Conservation (phyloP, 2,329 filamentous ascomycete species). For the Ophiognomonia clavigignenti-juglandacearum region DNA sequence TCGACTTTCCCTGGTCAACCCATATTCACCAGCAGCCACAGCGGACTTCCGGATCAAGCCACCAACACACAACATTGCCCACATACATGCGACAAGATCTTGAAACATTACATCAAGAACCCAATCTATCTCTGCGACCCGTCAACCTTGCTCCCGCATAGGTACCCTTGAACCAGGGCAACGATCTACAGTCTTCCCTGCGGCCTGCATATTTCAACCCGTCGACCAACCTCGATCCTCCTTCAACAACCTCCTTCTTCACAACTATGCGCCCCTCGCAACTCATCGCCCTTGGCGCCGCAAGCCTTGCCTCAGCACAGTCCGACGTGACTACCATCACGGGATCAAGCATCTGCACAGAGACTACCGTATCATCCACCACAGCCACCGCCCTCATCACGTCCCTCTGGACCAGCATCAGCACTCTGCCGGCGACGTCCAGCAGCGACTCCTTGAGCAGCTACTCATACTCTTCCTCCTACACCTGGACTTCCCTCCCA, state of each 20-base stretch:
- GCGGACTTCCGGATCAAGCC: not conserved
- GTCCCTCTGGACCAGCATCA: too few species aligned
- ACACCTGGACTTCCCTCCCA: too few species aligned
- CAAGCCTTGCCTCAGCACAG: slow-evolving; percentile 3
- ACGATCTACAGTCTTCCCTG: not conserved
- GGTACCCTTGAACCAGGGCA: too few species aligned
- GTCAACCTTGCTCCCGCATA: slow-evolving; percentile 1
- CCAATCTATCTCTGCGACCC: not conserved
- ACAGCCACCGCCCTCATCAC: too few species aligned
- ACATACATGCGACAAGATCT: too few species aligned
- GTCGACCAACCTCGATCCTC: not conserved
- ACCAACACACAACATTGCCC: not conserved
- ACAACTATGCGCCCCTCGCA: slow-evolving; percentile 7
- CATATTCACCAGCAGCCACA: not conserved
- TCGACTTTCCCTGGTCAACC: not conserved
- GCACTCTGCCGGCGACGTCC: too few species aligned
- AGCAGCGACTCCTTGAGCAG: too few species aligned
- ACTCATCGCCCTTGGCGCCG: slow-evolving; percentile 9
- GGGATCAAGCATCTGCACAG: too few species aligned
- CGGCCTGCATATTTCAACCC: not conserved
- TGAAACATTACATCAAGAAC: too few species aligned
- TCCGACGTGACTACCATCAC: too few species aligned
- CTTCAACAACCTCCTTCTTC: not conserved
- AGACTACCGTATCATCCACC: too few species aligned
- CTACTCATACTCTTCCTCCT: too few species aligned